These are phyloP conservation scores for Thalassia testudinum DNA, from an alignment of 116 monocot genomes.

Conservation along the genomic window DNA sequence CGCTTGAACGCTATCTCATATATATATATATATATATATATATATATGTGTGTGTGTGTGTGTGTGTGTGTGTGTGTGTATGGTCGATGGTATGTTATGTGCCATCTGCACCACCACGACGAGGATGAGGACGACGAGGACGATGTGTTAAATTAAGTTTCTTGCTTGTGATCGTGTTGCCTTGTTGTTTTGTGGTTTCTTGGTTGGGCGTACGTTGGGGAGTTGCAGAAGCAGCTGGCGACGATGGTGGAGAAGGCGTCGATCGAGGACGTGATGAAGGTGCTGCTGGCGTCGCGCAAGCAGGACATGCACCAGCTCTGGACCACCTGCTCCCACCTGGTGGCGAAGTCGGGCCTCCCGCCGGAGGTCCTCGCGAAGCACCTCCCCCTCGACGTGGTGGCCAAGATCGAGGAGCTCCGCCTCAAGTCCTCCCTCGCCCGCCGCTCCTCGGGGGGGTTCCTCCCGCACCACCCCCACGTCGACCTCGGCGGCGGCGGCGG, in stretches of 20 bases:
- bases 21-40: too few relatives aligned
- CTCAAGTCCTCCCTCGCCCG: slow-evolving; percentile 47
- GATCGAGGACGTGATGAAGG: slow-evolving; percentile 88
- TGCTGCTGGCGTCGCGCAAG: slow-evolving; percentile 65
- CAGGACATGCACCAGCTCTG: slow-evolving; percentile 85
- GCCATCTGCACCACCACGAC: too few relatives aligned
- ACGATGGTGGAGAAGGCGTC: slow-evolving; percentile 84
- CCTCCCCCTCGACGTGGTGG: slow-evolving; percentile 71
- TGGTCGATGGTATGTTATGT: too few relatives aligned
- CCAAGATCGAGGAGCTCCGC: slow-evolving; percentile 82
- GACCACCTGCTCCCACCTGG: slow-evolving; percentile 84
- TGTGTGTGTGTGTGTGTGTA: too few relatives aligned
- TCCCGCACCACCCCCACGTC: slow-evolving; percentile 11
- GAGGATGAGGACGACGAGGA: too few relatives aligned
- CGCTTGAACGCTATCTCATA: too few relatives aligned
- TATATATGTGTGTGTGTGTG: too few relatives aligned
- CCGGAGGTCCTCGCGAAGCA: slow-evolving; percentile 77
- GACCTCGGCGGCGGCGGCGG: slow-evolving; percentile 10
- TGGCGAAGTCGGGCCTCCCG: slow-evolving; percentile 78
- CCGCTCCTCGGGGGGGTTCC: slow-evolving; percentile 14
- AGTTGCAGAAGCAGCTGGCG: slow-evolving; percentile 62
- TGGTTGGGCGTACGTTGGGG: background rate
- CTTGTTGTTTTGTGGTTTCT: too few relatives aligned
- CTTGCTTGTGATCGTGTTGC: too few relatives aligned
- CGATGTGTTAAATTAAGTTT: too few relatives aligned